Base-by-base conservation (phyloP, 2,329 filamentous ascomycete genomes). In the Cercospora nicotianae region DNA sequence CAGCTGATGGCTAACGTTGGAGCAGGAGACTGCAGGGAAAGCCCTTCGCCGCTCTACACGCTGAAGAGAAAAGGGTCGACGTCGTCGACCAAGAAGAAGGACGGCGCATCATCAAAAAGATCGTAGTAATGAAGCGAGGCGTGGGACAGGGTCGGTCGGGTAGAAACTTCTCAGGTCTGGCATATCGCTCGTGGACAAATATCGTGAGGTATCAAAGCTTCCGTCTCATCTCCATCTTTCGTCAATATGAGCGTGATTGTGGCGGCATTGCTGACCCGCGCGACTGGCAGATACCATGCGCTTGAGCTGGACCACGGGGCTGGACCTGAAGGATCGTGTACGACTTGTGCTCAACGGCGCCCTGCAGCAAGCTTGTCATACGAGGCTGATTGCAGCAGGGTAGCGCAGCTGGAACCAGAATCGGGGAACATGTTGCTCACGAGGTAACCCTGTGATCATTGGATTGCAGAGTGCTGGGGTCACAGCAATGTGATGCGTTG, bases 1-100 rank as follows among this genome's bases (percentile, higher is more conserved):
- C 30, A 60, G 31, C 51, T 69, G 53, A 67, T n/a, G 33, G 23
- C 58, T 45, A 23, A 30, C 31, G 20, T 18, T 16, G 12, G 23
- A 55, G 23, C 48, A 73, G 71, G 71, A 31, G 71, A 73, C 63
- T 73, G 71, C 63, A 64, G 68, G 63, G 71, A 70, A 12, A 63
- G 63, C 20, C 64, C 71, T 10, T 36, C 57, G 18, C 67, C 65
- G 13, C 57, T 70, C 45, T 73, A 71, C 64, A 69, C 70, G 9
- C 42, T 73, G 63, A 67, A 64, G 57, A 71, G 58, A 62, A 73
- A 70, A 30, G 61, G 58, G 9, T 70, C 71, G 10, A 65, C 51
- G n/a, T 16, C 66, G 18, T 62, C 65, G 20, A 63, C 4, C 26
- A 69, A 64, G 62, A 71, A 69, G 55, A 64, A 67, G 42, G 58